These are phyloP conservation scores for Lipomyces yamadae DNA, from an alignment of 805 yeast genomes.

Conservation along the genomic window DNA sequence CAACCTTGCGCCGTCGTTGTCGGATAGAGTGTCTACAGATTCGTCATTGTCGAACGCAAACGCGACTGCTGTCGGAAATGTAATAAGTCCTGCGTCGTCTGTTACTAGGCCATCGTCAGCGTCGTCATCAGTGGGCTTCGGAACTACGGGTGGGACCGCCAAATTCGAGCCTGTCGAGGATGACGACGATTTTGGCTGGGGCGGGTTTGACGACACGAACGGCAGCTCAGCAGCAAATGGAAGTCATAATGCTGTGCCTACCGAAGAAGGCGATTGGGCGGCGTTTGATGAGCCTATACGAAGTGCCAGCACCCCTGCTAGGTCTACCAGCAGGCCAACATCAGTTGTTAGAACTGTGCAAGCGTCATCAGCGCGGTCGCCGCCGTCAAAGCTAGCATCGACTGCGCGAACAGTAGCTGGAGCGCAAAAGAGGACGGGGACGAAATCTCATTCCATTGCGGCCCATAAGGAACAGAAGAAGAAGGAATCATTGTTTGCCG, in stretches of 20 bases:
- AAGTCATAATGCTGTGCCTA: not conserved
- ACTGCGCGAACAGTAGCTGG: constrained; percentile 3
- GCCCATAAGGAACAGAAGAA: constrained; percentile 34
- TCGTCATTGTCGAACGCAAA: constrained; percentile 11
- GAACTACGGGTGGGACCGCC: constrained; percentile 16
- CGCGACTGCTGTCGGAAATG: not conserved
- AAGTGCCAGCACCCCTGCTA: constrained; percentile 13
- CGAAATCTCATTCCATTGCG: constrained; percentile 32
- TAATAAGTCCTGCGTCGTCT: constrained; percentile 6
- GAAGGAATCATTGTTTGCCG: constrained; percentile 31
- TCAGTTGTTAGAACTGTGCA: not conserved
- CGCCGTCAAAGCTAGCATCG: constrained; percentile 1
- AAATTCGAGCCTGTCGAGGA: constrained; percentile 39
- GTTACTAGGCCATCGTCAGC: constrained; percentile 30
- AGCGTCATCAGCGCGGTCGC: not conserved
- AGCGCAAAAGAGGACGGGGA: constrained; percentile 7
- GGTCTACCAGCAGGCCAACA: not conserved
- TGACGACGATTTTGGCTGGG: constrained; percentile 47
- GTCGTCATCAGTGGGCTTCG: constrained; percentile 24
- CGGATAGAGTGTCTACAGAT: constrained; percentile 16
- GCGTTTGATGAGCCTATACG: constrained; percentile 23
- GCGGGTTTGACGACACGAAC: constrained; percentile 30
- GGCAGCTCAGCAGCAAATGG: constrained; percentile 24
- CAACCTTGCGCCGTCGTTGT: constrained; percentile 18
- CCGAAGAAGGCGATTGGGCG: constrained; percentile 29